Percentiles rank a stretch among this genome's conserved stretches.
These are phyloP conservation scores for Neofusicoccum cordaticola DNA, from an alignment of 2,329 filamentous ascomycete genomes.

Conservation along the genomic window DNA sequence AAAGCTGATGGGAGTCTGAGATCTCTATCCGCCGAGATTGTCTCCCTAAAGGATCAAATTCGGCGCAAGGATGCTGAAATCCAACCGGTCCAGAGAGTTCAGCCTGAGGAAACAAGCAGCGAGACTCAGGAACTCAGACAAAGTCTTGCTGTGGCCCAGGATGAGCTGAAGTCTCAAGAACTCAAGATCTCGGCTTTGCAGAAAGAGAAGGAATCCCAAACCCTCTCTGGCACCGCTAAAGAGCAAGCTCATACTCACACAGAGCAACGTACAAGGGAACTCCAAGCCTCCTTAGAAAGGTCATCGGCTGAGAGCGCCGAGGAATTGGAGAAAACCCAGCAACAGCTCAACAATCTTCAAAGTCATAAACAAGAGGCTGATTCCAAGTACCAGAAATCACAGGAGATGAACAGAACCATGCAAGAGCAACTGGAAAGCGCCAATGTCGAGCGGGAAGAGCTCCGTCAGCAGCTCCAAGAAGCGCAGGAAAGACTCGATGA, in stretches of 20 bases:
- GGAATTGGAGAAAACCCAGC: background rate
- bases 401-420: background rate
- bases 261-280: background rate
- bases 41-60: background rate
- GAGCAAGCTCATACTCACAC: background rate
- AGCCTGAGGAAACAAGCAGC: too few relatives aligned
- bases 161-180: background rate
- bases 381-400: background rate
- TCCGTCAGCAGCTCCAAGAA: background rate
- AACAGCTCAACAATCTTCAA: background rate
- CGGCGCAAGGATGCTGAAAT: background rate
- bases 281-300: background rate
- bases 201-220: background rate
- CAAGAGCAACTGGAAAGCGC: background rate
- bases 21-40: background rate
- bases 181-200: background rate
- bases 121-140: background rate
- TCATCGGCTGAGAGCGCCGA: background rate
- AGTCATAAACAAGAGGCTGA: background rate
- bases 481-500: background rate
- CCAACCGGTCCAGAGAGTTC: background rate
- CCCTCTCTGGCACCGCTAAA: background rate
- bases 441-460: background rate
- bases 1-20: background rate
- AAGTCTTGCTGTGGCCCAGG: background rate